Conservation (phyloP, 306 rosid species). For the Lathyrus aphaca region DNA sequence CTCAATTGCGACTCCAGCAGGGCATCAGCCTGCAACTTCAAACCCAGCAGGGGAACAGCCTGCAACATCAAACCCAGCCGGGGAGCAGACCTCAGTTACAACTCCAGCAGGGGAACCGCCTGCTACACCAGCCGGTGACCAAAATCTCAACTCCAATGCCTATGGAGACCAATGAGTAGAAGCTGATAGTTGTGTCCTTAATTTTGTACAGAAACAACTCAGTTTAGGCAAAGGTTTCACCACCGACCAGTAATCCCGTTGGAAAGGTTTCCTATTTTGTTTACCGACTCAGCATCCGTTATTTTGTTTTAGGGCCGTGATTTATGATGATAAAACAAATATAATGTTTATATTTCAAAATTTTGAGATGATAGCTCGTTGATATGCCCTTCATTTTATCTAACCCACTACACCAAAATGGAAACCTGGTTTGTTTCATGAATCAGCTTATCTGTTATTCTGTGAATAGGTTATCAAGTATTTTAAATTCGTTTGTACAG, state of each 20-base stretch:
- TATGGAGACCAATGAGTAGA: slow-evolving; percentile 39
- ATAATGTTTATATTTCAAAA: slow-evolving; percentile 30
- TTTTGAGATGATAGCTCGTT: slow-evolving; percentile 1
- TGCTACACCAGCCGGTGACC: slow-evolving; percentile 7
- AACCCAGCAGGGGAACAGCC: slow-evolving; percentile 2
- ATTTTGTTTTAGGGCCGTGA: slow-evolving; percentile 14
- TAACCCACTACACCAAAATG: slow-evolving; percentile 10
- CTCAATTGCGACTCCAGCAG: background rate
- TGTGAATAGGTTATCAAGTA: background rate
- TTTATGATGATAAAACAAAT: slow-evolving; percentile 7
- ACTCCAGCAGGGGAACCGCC: slow-evolving; percentile 10
- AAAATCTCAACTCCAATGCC: slow-evolving; percentile 6
- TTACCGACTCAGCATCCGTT: background rate
- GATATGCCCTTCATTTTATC: slow-evolving; percentile 10
- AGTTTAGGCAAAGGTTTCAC: slow-evolving; percentile 18
- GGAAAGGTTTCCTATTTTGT: slow-evolving; percentile 30
- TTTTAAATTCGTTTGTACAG: background rate
- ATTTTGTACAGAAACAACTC: slow-evolving; percentile 39
- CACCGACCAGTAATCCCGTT: slow-evolving; percentile 17
- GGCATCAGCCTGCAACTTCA: slow-evolving; percentile 3
- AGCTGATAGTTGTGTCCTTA: slow-evolving; percentile 34
- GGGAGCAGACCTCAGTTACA: background rate
- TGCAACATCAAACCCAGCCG: background rate
- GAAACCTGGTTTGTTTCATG: slow-evolving; percentile 12
- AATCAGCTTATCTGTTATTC: background rate